Evolutionary conservation across 805 yeast species (phyloP).

Genomic region (Ogataea chonburiensis): DNA sequence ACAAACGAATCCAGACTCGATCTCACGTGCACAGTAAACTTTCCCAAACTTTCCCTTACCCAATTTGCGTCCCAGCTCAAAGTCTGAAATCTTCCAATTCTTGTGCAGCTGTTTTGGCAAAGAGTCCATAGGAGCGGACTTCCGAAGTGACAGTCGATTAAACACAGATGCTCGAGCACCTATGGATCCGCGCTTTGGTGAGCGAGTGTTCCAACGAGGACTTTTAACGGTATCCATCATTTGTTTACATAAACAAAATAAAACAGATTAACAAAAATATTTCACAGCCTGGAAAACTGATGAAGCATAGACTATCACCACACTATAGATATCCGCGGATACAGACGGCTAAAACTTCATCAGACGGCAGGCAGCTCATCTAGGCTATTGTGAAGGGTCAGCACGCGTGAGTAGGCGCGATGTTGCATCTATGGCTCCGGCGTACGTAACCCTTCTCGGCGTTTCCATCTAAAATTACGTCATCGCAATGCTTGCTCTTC

Average conservation of each 20-base stretch:
- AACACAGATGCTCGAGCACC: conserved; percentile 17
- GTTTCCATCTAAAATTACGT: no score
- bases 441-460: no score
- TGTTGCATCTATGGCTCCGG: no score
- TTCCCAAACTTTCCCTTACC: conserved; percentile 95
- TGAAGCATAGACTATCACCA: no score
- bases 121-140: conserved; percentile 17
- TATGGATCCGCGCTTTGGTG: conserved; percentile 5
- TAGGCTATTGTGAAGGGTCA: no score
- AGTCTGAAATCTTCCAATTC: conserved; percentile 46
- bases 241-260: conserved; percentile 6
- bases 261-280: not conserved
- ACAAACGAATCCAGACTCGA: conserved; percentile 70
- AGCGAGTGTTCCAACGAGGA: conserved; percentile 6
- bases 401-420: no score
- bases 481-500: conserved; percentile 6
- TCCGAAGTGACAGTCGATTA: conserved; percentile 23
- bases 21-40: conserved; percentile 86
- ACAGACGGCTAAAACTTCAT: no score
- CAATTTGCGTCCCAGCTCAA: conserved; percentile 81
- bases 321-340: no score
- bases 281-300: conserved; percentile 9
- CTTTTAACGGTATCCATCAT: conserved; percentile 7
- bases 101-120: conserved; percentile 13
- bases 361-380: no score